Evolutionary conservation across 2,329 filamentous ascomycete genomes (phyloP).

Genomic region (Ambrosiella xylebori): DNA sequence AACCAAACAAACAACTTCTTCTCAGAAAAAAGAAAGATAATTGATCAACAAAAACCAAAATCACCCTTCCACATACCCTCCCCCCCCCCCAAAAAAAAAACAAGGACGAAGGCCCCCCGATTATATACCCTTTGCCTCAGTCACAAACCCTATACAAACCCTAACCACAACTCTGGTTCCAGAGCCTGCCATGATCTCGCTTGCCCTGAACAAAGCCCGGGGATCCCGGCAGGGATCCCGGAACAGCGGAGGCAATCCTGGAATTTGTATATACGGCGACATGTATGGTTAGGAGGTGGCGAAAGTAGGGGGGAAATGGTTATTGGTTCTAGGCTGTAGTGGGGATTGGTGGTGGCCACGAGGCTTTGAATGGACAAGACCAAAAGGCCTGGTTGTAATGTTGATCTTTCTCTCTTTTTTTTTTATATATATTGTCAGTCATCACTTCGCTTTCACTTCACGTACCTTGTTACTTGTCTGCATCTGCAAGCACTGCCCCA

Average conservation of each 20-base stretch:
- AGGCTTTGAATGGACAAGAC: no score
- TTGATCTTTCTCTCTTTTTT: background rate
- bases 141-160: background rate
- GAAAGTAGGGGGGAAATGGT: no score
- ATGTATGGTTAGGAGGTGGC: no score
- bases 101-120: background rate
- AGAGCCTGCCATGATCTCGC: background rate
- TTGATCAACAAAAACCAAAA: no score
- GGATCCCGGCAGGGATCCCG: background rate
- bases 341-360: no score
- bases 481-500: conserved; percentile 92
- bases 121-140: background rate
- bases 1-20: no score
- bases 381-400: background rate
- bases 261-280: background rate
- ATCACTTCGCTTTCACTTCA: background rate
- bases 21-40: no score
- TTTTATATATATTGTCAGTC: background rate
- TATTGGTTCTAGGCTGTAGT: no score
- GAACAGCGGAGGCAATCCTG: background rate
- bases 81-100: no score
- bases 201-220: background rate
- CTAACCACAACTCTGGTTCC: background rate
- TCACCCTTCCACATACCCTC: background rate
- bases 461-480: conserved; percentile 68